Percentiles rank a stretch among this genome's conserved stretches.
These are phyloP conservation scores for Hyaloperonospora brassicae DNA, from an alignment of 352 stramenopile genomes.

Conservation along the genomic window DNA sequence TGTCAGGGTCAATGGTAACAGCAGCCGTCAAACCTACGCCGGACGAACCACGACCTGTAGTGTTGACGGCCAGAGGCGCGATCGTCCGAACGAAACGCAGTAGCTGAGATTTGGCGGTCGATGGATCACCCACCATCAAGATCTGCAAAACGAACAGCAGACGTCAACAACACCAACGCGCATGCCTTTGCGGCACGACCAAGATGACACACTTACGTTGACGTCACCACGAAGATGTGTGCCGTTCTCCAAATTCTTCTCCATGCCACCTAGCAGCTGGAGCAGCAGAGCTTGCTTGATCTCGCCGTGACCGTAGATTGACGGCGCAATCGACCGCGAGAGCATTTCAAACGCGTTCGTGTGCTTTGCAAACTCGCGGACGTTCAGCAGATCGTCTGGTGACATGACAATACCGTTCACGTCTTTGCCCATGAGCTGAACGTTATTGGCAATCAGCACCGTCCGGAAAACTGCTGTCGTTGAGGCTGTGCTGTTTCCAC, in stretches of 20 bases:
- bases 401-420: slow-evolving; percentile 90
- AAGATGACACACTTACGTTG: slow-evolving; percentile 68
- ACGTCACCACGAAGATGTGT: slow-evolving; percentile 99
- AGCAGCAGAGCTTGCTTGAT: slow-evolving; percentile 94
- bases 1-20: slow-evolving; percentile 95
- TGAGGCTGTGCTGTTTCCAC: slow-evolving; percentile 63
- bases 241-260: slow-evolving; percentile 97
- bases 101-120: slow-evolving; percentile 98
- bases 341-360: slow-evolving; percentile 90
- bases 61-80: slow-evolving; percentile 89
- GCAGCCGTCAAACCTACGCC: slow-evolving; percentile 96
- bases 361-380: slow-evolving; percentile 89
- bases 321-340: slow-evolving; percentile 91
- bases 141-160: slow-evolving; percentile 29
- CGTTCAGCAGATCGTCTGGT: slow-evolving; percentile 87
- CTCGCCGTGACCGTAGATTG: slow-evolving; percentile 96
- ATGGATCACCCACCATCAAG: slow-evolving; percentile 97
- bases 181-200: background rate
- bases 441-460: slow-evolving; percentile 94
- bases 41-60: slow-evolving; percentile 71
- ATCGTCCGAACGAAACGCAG: slow-evolving; percentile 96
- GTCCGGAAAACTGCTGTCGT: slow-evolving; percentile 92
- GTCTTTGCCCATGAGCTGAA: slow-evolving; percentile 92
- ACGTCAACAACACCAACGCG: slow-evolving; percentile 2
- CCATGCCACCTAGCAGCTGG: slow-evolving; percentile 84